phyloP scores from a whole-genome alignment of 345 rosid species.

The Citrus mangshanensis region DNA sequence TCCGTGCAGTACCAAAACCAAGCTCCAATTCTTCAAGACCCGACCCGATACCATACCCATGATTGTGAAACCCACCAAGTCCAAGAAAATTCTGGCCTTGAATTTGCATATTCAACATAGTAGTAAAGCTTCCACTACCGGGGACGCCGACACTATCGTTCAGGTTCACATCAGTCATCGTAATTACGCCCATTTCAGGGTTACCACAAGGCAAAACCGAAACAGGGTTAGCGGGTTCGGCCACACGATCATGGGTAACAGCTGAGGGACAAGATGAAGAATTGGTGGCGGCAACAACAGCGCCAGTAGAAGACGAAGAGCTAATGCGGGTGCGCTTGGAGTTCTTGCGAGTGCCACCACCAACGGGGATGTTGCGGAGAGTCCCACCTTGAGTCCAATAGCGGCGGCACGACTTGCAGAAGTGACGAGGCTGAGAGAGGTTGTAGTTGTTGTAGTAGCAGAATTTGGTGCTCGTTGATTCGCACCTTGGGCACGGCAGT shows the following conservation, averaged over 20 bases:
- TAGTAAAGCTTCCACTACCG: slow-evolving; percentile 18
- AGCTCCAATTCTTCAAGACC: slow-evolving; percentile 35
- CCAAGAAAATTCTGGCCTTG: slow-evolving; percentile 23
- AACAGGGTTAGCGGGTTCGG: slow-evolving; percentile 14
- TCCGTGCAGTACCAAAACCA: slow-evolving; percentile 30
- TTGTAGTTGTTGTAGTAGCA: slow-evolving; percentile 73
- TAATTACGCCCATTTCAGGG: slow-evolving; percentile 8
- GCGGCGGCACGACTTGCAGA: slow-evolving; percentile 68
- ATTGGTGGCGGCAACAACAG: slow-evolving; percentile 4
- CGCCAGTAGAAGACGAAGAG: slow-evolving; percentile 7
- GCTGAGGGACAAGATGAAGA: slow-evolving; percentile 23
- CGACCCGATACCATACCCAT: slow-evolving; percentile 24
- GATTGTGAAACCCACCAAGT: slow-evolving; percentile 15
- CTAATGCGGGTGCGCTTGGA: slow-evolving; percentile 44
- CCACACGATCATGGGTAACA: slow-evolving; percentile 23
- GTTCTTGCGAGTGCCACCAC: slow-evolving; percentile 61
- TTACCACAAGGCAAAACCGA: slow-evolving; percentile 18
- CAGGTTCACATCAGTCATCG: slow-evolving; percentile 22
- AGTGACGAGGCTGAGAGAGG: slow-evolving; percentile 65
- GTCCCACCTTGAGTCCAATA: slow-evolving; percentile 77
- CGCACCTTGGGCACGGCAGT: slow-evolving; percentile 59
- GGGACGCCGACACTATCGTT: slow-evolving; percentile 20
- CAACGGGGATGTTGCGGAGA: slow-evolving; percentile 64
- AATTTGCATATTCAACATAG: slow-evolving; percentile 15
- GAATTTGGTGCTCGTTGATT: slow-evolving; percentile 56